Conservation (phyloP, 202 grass and related monocot species). For the Carex arenaria region DNA sequence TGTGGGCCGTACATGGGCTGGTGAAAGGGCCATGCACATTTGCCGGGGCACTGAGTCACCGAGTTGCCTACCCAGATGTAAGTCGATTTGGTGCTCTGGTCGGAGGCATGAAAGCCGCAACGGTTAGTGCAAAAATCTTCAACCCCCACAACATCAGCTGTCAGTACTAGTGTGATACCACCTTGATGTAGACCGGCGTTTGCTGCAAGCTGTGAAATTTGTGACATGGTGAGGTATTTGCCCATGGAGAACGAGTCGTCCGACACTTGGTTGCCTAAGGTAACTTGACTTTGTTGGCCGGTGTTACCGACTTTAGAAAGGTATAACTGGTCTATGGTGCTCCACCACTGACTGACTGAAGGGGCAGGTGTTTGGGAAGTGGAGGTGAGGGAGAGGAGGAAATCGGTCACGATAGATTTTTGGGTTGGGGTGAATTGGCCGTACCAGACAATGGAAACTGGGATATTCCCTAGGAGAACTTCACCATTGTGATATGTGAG, state of each 20-base stretch:
- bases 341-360: constrained; percentile 69
- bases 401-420: constrained; percentile 61
- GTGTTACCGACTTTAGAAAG: constrained; percentile 29
- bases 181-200: constrained; percentile 14
- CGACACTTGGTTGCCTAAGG: constrained; percentile 33
- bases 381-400: constrained; percentile 50
- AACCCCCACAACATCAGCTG: constrained; percentile 45
- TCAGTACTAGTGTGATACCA: constrained; percentile 53
- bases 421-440: constrained; percentile 56
- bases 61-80: constrained; percentile 81
- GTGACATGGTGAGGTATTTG: constrained; percentile 39
- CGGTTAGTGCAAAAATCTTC: constrained; percentile 76
- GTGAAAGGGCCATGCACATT: constrained; percentile 88
- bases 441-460: constrained; percentile 66
- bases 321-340: constrained; percentile 45
- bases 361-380: constrained; percentile 28
- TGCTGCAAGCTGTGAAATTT: constrained; percentile 44
- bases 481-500: constrained; percentile 38
- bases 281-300: constrained; percentile 22
- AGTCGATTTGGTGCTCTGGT: constrained; percentile 10
- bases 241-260: constrained; percentile 61
- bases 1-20: constrained; percentile 72
- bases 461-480: constrained; percentile 57
- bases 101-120: constrained; percentile 57
- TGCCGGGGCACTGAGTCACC: constrained; percentile 55